Evolutionary conservation across 306 rosid species (phyloP), one percentile per base, ranked within the genome.

Genomic region (Rosa lucieae): DNA sequence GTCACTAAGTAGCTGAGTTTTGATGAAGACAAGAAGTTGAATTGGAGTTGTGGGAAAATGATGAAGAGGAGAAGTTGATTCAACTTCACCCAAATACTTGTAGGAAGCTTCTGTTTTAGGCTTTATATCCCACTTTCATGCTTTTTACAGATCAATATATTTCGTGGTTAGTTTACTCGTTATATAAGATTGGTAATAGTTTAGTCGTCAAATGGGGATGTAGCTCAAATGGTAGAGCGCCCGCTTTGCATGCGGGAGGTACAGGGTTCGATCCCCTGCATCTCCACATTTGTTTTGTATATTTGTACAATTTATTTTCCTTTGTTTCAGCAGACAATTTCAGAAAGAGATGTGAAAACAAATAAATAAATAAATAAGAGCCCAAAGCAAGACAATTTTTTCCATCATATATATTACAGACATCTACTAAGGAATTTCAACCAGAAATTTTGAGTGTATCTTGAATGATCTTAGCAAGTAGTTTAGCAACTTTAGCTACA

Each of bases 211-310:
- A 13, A 0, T 37, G 71, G 71, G 71, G 71, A 67, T 67, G 71
- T 67, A 67, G 71, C 71, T 67, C 71, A 67, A 67, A 39, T 67
- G 71, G 48, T 39, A 39, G 71, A 66, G 70, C 68, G 68, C 68
- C 69, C 69, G 69, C 69, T 63, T 63, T 63, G 69, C 69, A 63
- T 63, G 69, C 70, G 29, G 71, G 71, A 67, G 71, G 71, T 67
- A 39, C 71, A 67, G 71, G 48, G 71, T 67, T 67, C 29, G 71
- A 39, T 67, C 71, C 71, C 48, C 48, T 67, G 71, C 71, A 67
- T 17, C 48, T 67, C 71, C 71, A 67, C 3, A 11, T 62, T 14
- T 10, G 37, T 32, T 32, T 32, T 44, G 47, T 40, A 40, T 40
- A 4, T 29, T 29, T 63, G 3, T 32, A 5, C 14, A 6, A 1